A percentile compares a stretch with the other conserved stretches of the same genome.
Evolutionary conservation across 352 stramenopile genomes (phyloP).

Genomic region (Globisporangium okanoganense): DNA sequence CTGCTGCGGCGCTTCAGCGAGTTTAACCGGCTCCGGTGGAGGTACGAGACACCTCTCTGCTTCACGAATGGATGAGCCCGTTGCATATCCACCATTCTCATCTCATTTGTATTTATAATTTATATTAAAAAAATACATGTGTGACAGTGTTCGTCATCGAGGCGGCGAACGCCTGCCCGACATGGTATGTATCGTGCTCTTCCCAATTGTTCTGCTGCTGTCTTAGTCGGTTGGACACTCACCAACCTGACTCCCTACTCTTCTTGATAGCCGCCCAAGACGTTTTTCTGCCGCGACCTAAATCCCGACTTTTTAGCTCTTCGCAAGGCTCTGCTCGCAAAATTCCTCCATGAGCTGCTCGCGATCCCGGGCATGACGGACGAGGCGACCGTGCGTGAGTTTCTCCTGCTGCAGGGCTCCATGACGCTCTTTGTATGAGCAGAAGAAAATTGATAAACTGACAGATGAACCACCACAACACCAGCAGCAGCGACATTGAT

Average conservation of each 20-base stretch:
- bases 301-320: constrained; percentile 62
- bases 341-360: constrained; percentile 59
- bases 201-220: not conserved
- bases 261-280: constrained; percentile 47
- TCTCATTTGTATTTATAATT: not conserved
- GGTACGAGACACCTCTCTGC: constrained; percentile 32
- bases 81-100: not conserved
- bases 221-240: not conserved
- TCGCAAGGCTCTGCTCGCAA: constrained; percentile 47
- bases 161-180: constrained; percentile 37
- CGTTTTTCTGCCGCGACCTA: constrained; percentile 66
- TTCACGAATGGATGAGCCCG: not conserved
- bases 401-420: constrained; percentile 56
- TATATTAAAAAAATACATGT: not conserved
- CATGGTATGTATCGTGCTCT: constrained; percentile 20
- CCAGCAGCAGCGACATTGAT: no score
- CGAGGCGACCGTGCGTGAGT: constrained; percentile 50
- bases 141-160: constrained; percentile 39
- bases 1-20: constrained; percentile 70
- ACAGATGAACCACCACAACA: not conserved
- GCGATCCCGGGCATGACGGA: constrained; percentile 58
- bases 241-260: not conserved
- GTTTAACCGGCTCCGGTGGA: constrained; percentile 50
- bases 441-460: constrained; percentile 6
- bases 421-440: constrained; percentile 55